phyloP scores from a whole-genome alignment of 2,329 filamentous ascomycete genomes.

The Leptographium radiaticola region DNA sequence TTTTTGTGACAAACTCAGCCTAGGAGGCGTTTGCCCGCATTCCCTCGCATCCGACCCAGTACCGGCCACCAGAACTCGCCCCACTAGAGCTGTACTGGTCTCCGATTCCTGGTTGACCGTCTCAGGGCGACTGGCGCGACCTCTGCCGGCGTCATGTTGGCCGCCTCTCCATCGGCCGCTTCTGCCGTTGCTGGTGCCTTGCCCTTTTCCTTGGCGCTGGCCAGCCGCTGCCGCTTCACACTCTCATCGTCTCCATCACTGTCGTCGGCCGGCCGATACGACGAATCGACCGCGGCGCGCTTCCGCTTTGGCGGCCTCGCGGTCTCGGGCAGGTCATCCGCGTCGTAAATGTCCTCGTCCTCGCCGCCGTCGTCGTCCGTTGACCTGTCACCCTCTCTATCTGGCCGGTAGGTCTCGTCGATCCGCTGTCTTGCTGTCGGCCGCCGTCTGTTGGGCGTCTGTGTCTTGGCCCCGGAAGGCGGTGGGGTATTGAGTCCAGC shows the following conservation, averaged over 20 bases:
- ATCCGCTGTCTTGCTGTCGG: too few relatives aligned
- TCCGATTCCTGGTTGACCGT: too few relatives aligned
- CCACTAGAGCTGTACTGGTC: too few relatives aligned
- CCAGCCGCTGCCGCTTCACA: background rate
- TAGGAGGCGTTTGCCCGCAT: too few relatives aligned
- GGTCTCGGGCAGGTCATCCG: background rate
- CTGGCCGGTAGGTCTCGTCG: background rate
- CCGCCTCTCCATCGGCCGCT: too few relatives aligned
- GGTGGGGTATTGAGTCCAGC: too few relatives aligned
- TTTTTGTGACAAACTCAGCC: too few relatives aligned
- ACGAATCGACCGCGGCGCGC: background rate
- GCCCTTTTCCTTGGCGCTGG: background rate
- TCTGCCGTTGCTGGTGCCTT: too few relatives aligned
- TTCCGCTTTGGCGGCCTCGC: background rate
- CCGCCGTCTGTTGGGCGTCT: background rate
- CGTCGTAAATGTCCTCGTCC: background rate
- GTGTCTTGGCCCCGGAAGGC: background rate
- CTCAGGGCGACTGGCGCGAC: too few relatives aligned
- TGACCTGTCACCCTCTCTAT: background rate
- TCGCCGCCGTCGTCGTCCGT: background rate
- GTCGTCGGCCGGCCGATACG: background rate
- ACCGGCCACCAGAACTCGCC: too few relatives aligned
- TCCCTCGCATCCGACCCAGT: too few relatives aligned
- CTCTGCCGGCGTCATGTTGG: too few relatives aligned
- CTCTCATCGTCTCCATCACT: background rate